Percentiles rank a stretch among this genome's conserved stretches.
Conservation (phyloP, 495 filamentous ascomycete species). For the Penicillium goetzii region DNA sequence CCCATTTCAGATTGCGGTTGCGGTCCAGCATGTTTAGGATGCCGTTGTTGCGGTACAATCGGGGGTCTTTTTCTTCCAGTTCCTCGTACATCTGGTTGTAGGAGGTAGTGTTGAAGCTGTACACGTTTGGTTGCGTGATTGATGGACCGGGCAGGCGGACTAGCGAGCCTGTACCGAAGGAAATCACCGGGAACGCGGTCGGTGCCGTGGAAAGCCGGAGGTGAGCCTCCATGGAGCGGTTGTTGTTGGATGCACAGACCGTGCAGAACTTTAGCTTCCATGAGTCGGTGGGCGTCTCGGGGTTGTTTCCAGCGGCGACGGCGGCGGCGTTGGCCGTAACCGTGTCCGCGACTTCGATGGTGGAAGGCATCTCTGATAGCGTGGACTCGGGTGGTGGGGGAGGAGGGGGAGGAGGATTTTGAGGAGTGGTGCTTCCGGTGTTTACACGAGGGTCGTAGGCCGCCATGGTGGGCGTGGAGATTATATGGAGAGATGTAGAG, state of each 20-base stretch:
- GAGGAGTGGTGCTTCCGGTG: slow-evolving; percentile 47
- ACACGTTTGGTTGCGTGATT: slow-evolving; percentile 93
- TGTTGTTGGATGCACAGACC: slow-evolving; percentile 96
- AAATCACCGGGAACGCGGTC: slow-evolving; percentile 85
- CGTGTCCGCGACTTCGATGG: slow-evolving; percentile 20
- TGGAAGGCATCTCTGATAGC: slow-evolving; percentile 9
- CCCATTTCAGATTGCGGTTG: slow-evolving; percentile 89
- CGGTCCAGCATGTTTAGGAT: slow-evolving; percentile 93
- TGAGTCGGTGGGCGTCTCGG: slow-evolving; percentile 54
- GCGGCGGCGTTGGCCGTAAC: slow-evolving; percentile 32
- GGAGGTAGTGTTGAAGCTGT: slow-evolving; percentile 92
- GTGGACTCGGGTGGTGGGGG: slow-evolving; percentile 50
- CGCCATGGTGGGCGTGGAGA: slow-evolving; percentile 49
- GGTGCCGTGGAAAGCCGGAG: slow-evolving; percentile 76
- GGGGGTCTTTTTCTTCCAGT: slow-evolving; percentile 79
- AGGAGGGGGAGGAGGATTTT: slow-evolving; percentile 54
- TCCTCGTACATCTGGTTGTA: slow-evolving; percentile 91
- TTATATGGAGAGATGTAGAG: slow-evolving; percentile 10
- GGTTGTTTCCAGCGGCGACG: slow-evolving; percentile 26
- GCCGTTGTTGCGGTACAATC: slow-evolving; percentile 89
- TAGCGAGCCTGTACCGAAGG: slow-evolving; percentile 94
- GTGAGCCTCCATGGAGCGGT: slow-evolving; percentile 98
- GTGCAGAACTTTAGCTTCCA: slow-evolving; percentile 97
- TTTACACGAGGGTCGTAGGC: slow-evolving; percentile 60
- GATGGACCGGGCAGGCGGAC: slow-evolving; percentile 93